Evolutionary conservation across 2,329 filamentous ascomycete species (phyloP).

Genomic region (Canariomyces notabilis): DNA sequence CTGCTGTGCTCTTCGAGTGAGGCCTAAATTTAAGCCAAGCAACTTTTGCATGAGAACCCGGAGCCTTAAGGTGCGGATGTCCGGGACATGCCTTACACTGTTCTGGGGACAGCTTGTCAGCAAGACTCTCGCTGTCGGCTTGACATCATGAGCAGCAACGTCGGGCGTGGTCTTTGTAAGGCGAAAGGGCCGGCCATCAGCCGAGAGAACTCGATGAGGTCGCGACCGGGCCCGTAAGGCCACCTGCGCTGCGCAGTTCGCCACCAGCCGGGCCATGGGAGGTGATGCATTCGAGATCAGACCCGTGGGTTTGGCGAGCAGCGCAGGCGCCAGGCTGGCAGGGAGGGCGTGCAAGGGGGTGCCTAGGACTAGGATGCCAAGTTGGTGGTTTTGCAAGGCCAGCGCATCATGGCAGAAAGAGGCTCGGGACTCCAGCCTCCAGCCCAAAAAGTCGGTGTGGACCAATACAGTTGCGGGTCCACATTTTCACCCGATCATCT

Average conservation of each 20-base stretch:
- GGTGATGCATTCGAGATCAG: too few relatives aligned
- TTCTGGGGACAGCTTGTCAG: background rate
- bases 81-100: constrained; percentile 2
- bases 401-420: constrained; percentile 12
- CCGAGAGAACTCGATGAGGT: background rate
- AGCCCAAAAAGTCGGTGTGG: constrained; percentile 28
- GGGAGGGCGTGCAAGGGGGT: constrained; percentile 13
- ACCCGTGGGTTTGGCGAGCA: constrained; percentile 12
- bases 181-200: too few relatives aligned
- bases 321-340: constrained; percentile 16
- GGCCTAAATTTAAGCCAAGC: constrained; percentile 24
- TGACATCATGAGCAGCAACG: too few relatives aligned
- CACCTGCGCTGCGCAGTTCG: too few relatives aligned
- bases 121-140: too few relatives aligned
- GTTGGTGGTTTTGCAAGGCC: constrained; percentile 15
- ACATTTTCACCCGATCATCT: constrained; percentile 12
- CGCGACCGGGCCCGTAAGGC: background rate
- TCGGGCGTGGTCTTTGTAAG: too few relatives aligned
- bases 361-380: constrained; percentile 1
- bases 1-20: constrained; percentile 13
- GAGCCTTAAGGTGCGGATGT: constrained; percentile 3
- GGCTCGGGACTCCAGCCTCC: constrained; percentile 18
- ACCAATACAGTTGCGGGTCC: constrained; percentile 3
- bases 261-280: constrained; percentile 4
- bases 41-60: constrained; percentile 19